Evolutionary conservation across 306 rosid species (phyloP).

Genomic region (Erythrophleum fordii): DNA sequence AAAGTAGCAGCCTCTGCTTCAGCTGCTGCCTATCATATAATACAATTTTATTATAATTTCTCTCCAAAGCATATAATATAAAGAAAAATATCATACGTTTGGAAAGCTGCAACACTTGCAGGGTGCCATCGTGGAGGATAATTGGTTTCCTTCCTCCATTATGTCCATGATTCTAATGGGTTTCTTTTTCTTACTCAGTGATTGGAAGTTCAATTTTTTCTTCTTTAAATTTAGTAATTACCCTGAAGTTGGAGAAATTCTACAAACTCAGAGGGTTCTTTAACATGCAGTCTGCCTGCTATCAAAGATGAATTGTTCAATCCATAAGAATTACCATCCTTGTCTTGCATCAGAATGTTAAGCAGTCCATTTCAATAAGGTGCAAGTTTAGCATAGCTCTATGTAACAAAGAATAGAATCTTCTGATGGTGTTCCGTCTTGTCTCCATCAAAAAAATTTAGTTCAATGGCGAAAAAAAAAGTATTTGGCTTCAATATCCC

Average conservation of each 20-base stretch:
- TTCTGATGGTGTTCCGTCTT: neutral
- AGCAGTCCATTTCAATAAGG: neutral
- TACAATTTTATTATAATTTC: constrained; percentile 29
- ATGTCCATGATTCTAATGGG: neutral
- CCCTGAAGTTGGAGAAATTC: neutral
- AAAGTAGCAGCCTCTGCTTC: constrained; percentile 76
- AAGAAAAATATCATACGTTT: neutral
- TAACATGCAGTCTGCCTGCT: neutral
- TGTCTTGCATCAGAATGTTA: neutral
- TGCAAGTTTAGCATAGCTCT: neutral
- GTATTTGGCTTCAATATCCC: constrained; percentile 2
- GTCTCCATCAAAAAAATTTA: neutral
- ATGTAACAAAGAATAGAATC: neutral
- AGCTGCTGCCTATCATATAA: constrained; percentile 68
- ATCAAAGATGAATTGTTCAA: neutral
- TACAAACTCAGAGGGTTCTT: neutral
- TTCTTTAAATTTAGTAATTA: neutral
- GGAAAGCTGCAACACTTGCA: neutral
- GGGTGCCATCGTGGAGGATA: neutral
- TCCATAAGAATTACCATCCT: neutral
- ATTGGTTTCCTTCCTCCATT: neutral
- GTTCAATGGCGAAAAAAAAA: neutral
- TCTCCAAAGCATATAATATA: neutral
- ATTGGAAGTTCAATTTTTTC: neutral
- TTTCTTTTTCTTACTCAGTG: neutral